Evolutionary conservation across 2,329 filamentous ascomycete species (phyloP).

Genomic region (Aureobasidium namibiae): DNA sequence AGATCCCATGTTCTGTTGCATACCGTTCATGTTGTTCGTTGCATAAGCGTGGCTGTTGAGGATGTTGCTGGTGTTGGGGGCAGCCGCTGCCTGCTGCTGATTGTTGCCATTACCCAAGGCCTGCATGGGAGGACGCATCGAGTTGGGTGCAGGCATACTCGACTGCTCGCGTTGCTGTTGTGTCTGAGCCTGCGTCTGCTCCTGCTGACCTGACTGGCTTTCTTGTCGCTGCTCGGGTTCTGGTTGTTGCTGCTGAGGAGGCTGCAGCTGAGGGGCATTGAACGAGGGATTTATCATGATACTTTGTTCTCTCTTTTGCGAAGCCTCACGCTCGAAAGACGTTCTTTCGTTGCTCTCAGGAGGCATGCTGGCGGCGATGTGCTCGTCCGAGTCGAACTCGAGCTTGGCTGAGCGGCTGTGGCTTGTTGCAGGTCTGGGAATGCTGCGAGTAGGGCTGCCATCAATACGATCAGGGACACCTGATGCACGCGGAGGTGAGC

Average conservation of each 20-base stretch:
- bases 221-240: slow-evolving; percentile 17
- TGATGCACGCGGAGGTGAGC: slow-evolving; percentile 23
- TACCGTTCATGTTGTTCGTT: slow-evolving; percentile 8
- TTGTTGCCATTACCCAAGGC: neutral
- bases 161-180: slow-evolving; percentile 11
- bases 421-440: slow-evolving; percentile 11
- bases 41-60: slow-evolving; percentile 22
- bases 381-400: slow-evolving; percentile 4
- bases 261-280: slow-evolving; percentile 5
- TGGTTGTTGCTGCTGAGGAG: slow-evolving; percentile 10
- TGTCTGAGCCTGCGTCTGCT: slow-evolving; percentile 2
- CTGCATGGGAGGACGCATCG: slow-evolving; percentile 10
- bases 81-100: slow-evolving; percentile 16
- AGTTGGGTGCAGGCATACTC: slow-evolving; percentile 3
- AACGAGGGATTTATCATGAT: neutral
- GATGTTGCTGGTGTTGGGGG: slow-evolving; percentile 26
- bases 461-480: slow-evolving; percentile 19
- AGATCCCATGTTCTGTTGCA: slow-evolving; percentile 11
- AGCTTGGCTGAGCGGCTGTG: slow-evolving; percentile 9
- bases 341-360: slow-evolving; percentile 5
- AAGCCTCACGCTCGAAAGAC: neutral
- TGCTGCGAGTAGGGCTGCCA: slow-evolving; percentile 24
- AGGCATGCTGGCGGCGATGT: neutral
- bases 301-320: neutral
- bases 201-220: neutral